phyloP scores from a whole-genome alignment of 1,284 basidiomycete species.

The Tilletia indica region DNA sequence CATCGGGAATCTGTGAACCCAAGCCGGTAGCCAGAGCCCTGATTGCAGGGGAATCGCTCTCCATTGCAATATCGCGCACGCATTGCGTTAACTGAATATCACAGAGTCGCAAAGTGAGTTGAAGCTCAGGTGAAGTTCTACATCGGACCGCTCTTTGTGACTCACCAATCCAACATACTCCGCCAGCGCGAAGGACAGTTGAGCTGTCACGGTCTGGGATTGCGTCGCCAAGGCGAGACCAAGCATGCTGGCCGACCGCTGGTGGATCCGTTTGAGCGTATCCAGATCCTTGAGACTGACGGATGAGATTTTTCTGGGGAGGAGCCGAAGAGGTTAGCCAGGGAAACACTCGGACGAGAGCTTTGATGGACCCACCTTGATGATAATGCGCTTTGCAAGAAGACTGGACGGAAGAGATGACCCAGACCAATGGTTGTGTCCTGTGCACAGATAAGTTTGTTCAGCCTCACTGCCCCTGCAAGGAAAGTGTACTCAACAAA shows the following conservation, averaged over 20 bases:
- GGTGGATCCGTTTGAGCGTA: conserved; percentile 27
- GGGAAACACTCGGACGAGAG: neutral
- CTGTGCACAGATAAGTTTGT: neutral
- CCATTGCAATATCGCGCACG: conserved; percentile 1
- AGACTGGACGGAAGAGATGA: conserved; percentile 6
- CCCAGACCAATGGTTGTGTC: conserved; percentile 6
- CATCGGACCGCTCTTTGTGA: neutral
- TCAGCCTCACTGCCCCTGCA: neutral
- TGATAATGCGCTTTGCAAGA: conserved; percentile 18
- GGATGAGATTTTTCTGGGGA: conserved; percentile 4
- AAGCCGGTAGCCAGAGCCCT: conserved; percentile 8
- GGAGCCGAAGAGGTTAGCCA: neutral
- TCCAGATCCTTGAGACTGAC: conserved; percentile 19
- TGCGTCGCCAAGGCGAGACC: conserved; percentile 31
- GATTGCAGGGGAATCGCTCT: conserved; percentile 17
- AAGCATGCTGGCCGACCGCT: conserved; percentile 30
- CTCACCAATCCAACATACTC: conserved; percentile 20
- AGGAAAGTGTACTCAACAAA: neutral
- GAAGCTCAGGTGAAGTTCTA: neutral
- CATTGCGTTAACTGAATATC: conserved; percentile 17
- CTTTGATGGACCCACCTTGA: conserved; percentile 16
- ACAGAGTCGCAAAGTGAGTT: neutral
- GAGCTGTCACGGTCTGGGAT: conserved; percentile 25
- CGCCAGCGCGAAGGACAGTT: conserved; percentile 17
- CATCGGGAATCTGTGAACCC: conserved; percentile 14